Evolutionary conservation across 225 moss, liverwort and hornwort species (phyloP).

Genomic region (Straminergon stramineum): DNA sequence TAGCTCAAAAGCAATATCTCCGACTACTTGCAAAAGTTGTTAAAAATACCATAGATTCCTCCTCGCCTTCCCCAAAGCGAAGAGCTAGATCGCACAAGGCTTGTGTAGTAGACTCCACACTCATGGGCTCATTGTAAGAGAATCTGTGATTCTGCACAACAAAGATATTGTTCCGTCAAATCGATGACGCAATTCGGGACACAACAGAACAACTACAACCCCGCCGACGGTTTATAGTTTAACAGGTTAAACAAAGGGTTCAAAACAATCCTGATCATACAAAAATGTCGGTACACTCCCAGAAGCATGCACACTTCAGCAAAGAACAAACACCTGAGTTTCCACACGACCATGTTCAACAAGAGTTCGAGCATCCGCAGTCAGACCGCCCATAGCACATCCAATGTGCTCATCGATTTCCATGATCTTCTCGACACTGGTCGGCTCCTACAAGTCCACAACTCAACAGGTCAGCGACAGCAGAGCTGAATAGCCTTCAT

Average conservation of each 20-base stretch:
- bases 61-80: conserved; percentile 91
- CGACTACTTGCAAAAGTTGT: not conserved
- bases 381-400: conserved; percentile 91
- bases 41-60: conserved; percentile 73
- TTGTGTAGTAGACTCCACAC: conserved; percentile 93
- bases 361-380: conserved; percentile 89
- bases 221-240: not conserved
- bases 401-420: conserved; percentile 91
- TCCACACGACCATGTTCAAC: conserved; percentile 95
- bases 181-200: not conserved
- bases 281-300: not conserved
- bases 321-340: conserved; percentile 43
- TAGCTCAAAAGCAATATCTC: not conserved
- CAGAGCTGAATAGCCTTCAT: not conserved
- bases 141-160: conserved; percentile 76
- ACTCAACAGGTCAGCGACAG: not conserved
- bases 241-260: not conserved
- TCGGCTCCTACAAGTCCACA: conserved; percentile 55
- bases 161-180: not conserved
- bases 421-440: conserved; percentile 95
- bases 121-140: conserved; percentile 94
- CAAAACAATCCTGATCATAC: not conserved
- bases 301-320: not conserved
- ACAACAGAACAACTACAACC: not conserved
- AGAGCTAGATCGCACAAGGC: conserved; percentile 89